Base-by-base conservation (phyloP, 805 yeast species). In the Cyberlindnera meyerae region DNA sequence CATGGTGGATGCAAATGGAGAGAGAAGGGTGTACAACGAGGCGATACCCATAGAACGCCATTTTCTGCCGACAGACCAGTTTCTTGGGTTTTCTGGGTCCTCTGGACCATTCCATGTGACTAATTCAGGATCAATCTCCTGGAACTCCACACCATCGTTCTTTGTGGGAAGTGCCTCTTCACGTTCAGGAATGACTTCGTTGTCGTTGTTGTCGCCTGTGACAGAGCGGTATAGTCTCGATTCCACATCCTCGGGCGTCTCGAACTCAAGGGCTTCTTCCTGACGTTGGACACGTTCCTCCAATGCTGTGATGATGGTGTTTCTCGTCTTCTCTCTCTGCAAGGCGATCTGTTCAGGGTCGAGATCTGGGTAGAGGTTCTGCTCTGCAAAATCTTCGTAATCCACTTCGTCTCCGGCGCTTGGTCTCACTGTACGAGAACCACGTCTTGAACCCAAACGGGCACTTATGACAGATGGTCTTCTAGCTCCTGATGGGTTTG, bases 51-150 rank as follows among this genome's bases (percentile, higher is more conserved):
- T 66, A 33, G 71, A 66, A 12, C 53, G 40, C 49, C 68, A 55
- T 49, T 79, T 78, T 29, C 61, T 50, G 3, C 37, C 13, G 1
- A 36, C 18, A 1, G 68, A 20, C 85, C 85, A 80, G 54, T 80
- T 80, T 40, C 82, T 60, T n/a, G 88, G 86, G 51, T 75, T 70
- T 11, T 58, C 60, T 0, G 79, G 77, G 49, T 80, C 88, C 35
- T 73, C 69, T 13, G 66, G 68, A 4, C 79, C 77, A 22, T 77
- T 75, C 85, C 85, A 80, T 2, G 83, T 71, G 9, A 80, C 77
- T 32, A 80, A 60, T 48, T 80, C 84, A 0, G 84, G 85, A 48
- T 80, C 85, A 8, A 75, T 57, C 5, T 56, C 53, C 22, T 61
- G 60, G 51, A 71, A 77, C 48, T 78, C 82, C 8, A 62, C 63